Evolutionary conservation across 78 protist genomes (phyloP), one percentile per base, ranked within the genome.

Genomic region (Dictyostelium capitatum): DNA sequence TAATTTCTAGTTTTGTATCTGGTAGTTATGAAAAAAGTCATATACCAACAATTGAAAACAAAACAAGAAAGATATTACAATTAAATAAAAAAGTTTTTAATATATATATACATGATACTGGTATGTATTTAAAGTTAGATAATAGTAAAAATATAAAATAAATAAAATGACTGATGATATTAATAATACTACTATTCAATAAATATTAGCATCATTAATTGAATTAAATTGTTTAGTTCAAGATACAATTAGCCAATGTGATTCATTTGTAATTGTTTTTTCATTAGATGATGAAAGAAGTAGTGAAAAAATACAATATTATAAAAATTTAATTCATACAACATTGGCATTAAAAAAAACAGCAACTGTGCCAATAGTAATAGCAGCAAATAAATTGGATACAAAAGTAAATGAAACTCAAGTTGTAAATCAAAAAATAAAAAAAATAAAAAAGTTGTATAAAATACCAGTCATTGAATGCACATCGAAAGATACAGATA

Each of bases 11-110:
- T 7, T 5, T 4, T 3, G 25, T 30, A n/a, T 23, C 3, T 20
- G 69, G 69, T 23, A 59, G n/a, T 23, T 59, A n/a, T 59, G 69
- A 59, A 9, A 59, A 30, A 59, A 30, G 25, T 23, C 69, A 59
- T 59, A 59, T 59, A 23, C 69, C 69, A 59, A 59, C 69, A n/a
- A 59, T 59, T 59, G 69, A 59, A 59, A 59, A 59, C n/a, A 59
- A 30, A 59, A 20, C 17, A 19, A 59, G 30, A n/a, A 59, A 59
- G 25, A 23, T 59, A 23, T 23, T 59, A 23, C 69, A 59, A 59
- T 14, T 23, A 10, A 59, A 59, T n/a, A 59, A 59, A 59, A 59
- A 59, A 59, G 69, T 59, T n/a, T 59, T 23, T 59, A 59, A 59
- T 59, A 23, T 59, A 19, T 59, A 10, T 23, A 59, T 59, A 23